A percentile compares a stretch with the other conserved stretches of the same genome.
Conservation (phyloP, 164 flowering plant species). For the Warburgia ugandensis region DNA sequence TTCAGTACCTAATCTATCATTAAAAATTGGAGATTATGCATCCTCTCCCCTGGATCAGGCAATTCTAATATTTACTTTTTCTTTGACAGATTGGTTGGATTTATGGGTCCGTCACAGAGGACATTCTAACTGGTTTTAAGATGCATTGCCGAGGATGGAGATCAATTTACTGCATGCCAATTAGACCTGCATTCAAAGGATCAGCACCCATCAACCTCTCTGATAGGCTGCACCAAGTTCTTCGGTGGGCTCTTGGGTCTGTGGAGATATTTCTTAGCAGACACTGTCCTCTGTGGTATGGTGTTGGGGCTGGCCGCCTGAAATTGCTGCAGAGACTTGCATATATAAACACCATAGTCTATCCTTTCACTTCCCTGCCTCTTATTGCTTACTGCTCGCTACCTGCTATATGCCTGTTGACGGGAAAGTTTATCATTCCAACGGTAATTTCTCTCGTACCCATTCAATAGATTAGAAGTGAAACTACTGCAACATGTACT, state of each 20-base stretch:
- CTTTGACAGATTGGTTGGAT: constrained; percentile 88
- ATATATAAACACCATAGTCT: constrained; percentile 86
- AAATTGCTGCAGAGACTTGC: constrained; percentile 91
- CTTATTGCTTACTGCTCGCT: constrained; percentile 81
- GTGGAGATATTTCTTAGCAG: constrained; percentile 93
- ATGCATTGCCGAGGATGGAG: constrained; percentile 99
- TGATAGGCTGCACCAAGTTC: constrained; percentile 91
- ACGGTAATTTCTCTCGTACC: constrained; percentile 48
- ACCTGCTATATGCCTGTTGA: constrained; percentile 94
- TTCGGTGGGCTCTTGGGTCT: constrained; percentile 97
- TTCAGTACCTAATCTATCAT: too few species aligned
- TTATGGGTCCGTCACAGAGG: constrained; percentile 96
- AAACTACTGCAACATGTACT: background rate
- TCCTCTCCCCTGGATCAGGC: too few species aligned
- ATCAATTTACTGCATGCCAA: constrained; percentile 94
- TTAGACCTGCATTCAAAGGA: constrained; percentile 97
- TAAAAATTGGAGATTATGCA: too few species aligned
- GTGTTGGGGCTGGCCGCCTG: constrained; percentile 89
- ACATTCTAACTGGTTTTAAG: constrained; percentile 92
- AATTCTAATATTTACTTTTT: too few species aligned
- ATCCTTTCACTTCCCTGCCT: constrained; percentile 96
- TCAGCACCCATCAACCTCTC: constrained; percentile 97
- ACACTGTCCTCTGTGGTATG: constrained; percentile 98
- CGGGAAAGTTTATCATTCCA: constrained; percentile 96
- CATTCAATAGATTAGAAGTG: background rate